A percentile compares a stretch with the other conserved stretches of the same genome.
These are phyloP conservation scores for Hura crepitans DNA, from an alignment of 441 rosid species.

Conservation along the genomic window DNA sequence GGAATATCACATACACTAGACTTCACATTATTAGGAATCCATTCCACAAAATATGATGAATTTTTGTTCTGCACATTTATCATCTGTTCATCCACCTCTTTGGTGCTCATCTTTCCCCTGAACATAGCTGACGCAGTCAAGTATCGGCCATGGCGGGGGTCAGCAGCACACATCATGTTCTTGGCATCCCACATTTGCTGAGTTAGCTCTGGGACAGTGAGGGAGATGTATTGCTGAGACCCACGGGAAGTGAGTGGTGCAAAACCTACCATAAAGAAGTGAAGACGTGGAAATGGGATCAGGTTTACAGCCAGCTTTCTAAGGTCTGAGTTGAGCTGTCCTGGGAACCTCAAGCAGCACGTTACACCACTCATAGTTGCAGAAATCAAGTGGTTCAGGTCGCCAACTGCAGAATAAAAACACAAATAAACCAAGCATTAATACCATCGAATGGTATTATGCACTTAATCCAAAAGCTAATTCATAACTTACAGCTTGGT, in stretches of 20 bases:
- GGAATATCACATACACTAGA: constrained; percentile 88
- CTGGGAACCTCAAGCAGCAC: constrained; percentile 73
- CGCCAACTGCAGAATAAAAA: constrained; percentile 51
- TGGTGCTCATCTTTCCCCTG: constrained; percentile 93
- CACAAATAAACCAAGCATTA: constrained; percentile 7
- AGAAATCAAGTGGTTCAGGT: constrained; percentile 68
- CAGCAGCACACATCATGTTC: constrained; percentile 92
- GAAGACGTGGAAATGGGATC: constrained; percentile 74
- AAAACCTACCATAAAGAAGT: constrained; percentile 77
- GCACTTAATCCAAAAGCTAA: background rate
- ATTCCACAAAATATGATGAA: constrained; percentile 87
- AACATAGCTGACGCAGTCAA: constrained; percentile 90
- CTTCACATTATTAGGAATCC: constrained; percentile 92
- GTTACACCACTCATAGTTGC: constrained; percentile 78
- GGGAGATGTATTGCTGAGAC: constrained; percentile 71
- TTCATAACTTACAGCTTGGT: constrained; percentile 58
- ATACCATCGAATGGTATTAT: too few relatives aligned
- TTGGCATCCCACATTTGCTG: constrained; percentile 77
- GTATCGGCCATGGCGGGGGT: constrained; percentile 89
- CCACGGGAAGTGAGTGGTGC: constrained; percentile 74
- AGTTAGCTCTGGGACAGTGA: constrained; percentile 73
- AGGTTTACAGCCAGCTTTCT: constrained; percentile 68
- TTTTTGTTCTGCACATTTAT: constrained; percentile 88
- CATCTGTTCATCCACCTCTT: constrained; percentile 90
- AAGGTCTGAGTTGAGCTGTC: constrained; percentile 71